These are phyloP conservation scores for Sporisorium iseilematis-ciliati DNA, from an alignment of 1,284 basidiomycete genomes.

Conservation along the genomic window DNA sequence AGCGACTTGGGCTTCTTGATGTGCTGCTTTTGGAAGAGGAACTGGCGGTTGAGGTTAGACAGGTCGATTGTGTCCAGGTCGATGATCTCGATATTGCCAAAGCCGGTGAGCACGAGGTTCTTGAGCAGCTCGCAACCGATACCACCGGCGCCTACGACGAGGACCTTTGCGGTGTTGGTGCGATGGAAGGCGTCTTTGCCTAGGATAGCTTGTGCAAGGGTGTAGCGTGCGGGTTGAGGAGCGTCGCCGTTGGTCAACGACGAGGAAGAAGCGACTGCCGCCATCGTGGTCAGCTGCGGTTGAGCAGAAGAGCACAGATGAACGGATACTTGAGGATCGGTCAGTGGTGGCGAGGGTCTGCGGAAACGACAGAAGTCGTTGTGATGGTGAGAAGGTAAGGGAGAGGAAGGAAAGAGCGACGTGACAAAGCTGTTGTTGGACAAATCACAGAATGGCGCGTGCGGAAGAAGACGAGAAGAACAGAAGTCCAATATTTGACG, in stretches of 20 bases:
- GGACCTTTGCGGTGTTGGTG: slow-evolving; percentile 70
- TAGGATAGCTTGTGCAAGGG: slow-evolving; percentile 32
- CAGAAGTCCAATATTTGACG: background rate
- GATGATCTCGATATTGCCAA: slow-evolving; percentile 87
- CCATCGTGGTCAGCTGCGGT: slow-evolving; percentile 2
- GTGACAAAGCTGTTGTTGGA: background rate
- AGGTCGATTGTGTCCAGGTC: slow-evolving; percentile 99
- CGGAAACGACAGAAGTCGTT: background rate
- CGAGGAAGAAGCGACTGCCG: slow-evolving; percentile 28
- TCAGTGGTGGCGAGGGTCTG: too few species aligned
- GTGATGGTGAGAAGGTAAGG: slow-evolving; percentile 1
- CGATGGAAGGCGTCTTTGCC: slow-evolving; percentile 33
- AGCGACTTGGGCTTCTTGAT: slow-evolving; percentile 96
- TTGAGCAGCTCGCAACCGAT: slow-evolving; percentile 98
- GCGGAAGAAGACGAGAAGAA: slow-evolving; percentile 9
- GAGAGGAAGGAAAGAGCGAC: background rate
- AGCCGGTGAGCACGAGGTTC: slow-evolving; percentile 92
- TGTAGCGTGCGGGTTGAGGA: slow-evolving; percentile 35
- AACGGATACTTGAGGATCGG: too few species aligned
- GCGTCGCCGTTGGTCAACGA: slow-evolving; percentile 15
- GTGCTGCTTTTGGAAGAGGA: slow-evolving; percentile 96
- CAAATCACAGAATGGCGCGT: slow-evolving; percentile 1
- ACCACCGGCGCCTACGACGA: slow-evolving; percentile 95
- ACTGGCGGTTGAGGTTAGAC: slow-evolving; percentile 97
- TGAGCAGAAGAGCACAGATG: background rate